A percentile compares a stretch with the other conserved stretches of the same genome.
Conservation (phyloP, 106 monocot species). For the Hemerocallis citrina region DNA sequence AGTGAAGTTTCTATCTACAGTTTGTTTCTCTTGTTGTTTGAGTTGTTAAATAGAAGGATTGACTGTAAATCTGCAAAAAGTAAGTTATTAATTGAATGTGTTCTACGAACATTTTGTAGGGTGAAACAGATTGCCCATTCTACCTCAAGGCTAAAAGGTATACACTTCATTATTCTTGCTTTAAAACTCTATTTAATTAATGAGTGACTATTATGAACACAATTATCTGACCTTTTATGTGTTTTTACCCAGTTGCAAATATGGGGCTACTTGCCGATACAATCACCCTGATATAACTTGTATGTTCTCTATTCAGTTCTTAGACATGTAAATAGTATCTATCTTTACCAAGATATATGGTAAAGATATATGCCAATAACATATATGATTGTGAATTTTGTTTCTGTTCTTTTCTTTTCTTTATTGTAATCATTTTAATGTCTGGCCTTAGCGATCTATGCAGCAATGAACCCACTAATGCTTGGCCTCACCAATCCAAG, state of each 20-base stretch:
- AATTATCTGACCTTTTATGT: constrained; percentile 4
- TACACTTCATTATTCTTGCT: background rate
- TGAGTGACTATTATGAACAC: background rate
- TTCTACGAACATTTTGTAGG: constrained; percentile 37
- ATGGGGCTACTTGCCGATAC: constrained; percentile 71
- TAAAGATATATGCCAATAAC: too few species aligned
- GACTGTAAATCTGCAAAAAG: background rate
- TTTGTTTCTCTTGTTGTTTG: too few species aligned
- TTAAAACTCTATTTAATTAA: background rate
- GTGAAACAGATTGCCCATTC: constrained; percentile 89
- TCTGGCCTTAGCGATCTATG: too few species aligned
- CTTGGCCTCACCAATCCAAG: too few species aligned
- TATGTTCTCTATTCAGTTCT: constrained; percentile 15
- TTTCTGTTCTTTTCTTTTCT: too few species aligned
- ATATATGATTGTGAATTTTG: too few species aligned
- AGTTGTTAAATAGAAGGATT: background rate
- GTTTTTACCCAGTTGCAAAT: constrained; percentile 72
- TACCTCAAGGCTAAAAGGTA: constrained; percentile 96
- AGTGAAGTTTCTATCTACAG: too few species aligned
- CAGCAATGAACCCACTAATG: too few species aligned
- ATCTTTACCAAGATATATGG: too few species aligned
- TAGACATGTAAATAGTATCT: background rate
- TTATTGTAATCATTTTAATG: too few species aligned
- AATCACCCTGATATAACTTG: constrained; percentile 83
- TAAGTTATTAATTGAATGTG: background rate